A percentile compares a stretch with the other conserved stretches of the same genome.
Evolutionary conservation across 805 yeast species (phyloP).

Genomic region (Ogataea thermomethanolica): DNA sequence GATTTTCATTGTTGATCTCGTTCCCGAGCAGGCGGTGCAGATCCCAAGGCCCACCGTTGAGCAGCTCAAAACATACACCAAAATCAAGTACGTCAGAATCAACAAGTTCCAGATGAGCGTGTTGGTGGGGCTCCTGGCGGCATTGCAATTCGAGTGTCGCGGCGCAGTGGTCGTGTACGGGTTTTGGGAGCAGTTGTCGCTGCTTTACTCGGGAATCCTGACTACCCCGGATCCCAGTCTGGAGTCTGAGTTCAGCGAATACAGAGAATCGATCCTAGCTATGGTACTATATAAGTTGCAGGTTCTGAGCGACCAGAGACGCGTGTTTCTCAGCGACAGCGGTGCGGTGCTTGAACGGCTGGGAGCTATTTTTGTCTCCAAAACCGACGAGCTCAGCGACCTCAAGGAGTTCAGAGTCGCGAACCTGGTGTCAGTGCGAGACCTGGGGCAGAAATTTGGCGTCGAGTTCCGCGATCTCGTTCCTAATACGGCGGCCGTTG

Average conservation of each 20-base stretch:
- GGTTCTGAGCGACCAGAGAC: constrained; percentile 9
- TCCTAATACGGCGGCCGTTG: constrained; percentile 10
- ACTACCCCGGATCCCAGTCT: constrained; percentile 4
- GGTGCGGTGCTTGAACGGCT: constrained; percentile 17
- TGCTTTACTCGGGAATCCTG: constrained; percentile 23
- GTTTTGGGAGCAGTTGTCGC: constrained; percentile 21
- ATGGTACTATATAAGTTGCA: constrained; percentile 16
- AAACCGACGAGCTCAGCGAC: constrained; percentile 14
- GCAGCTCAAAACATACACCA: constrained; percentile 6
- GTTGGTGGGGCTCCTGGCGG: constrained; percentile 10
- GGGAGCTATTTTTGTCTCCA: constrained; percentile 18
- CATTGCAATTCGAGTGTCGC: constrained; percentile 8
- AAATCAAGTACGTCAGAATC: constrained; percentile 8
- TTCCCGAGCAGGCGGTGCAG: constrained; percentile 3
- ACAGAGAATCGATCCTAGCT: constrained; percentile 15
- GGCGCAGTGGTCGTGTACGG: constrained; percentile 23
- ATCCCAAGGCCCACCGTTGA: constrained; percentile 7
- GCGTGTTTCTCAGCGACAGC: constrained; percentile 23
- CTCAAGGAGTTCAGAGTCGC: constrained; percentile 12
- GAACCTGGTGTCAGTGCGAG: constrained; percentile 16
- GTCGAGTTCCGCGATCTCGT: background rate
- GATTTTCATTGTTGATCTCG: constrained; percentile 7
- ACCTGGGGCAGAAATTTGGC: constrained; percentile 3
- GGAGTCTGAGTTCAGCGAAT: constrained; percentile 7
- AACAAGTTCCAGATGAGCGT: constrained; percentile 1